A percentile compares a stretch with the other conserved stretches of the same genome.
phyloP scores from a whole-genome alignment of 2,329 filamentous ascomycete genomes.

The Teratosphaeria destructans region DNA sequence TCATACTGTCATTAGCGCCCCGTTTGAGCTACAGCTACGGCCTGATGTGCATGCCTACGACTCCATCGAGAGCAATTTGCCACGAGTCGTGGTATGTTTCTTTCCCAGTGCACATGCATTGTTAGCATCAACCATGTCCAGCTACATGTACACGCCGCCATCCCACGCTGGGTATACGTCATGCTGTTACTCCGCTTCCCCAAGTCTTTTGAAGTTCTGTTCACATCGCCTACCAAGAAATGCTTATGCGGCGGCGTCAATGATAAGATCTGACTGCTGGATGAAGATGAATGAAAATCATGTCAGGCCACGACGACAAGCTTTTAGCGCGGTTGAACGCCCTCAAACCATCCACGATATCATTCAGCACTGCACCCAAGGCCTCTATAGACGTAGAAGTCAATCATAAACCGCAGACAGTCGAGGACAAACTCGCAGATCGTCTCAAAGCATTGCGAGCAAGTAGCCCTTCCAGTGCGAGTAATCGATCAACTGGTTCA shows the following conservation, averaged over 20 bases:
- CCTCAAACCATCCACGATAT: conserved; percentile 34
- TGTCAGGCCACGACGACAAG: conserved; percentile 27
- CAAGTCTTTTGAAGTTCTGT: background rate
- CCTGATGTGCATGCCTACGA: background rate
- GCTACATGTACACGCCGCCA: background rate
- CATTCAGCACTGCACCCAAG: conserved; percentile 17
- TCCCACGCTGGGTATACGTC: background rate
- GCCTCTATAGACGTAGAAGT: conserved; percentile 14
- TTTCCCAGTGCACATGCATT: background rate
- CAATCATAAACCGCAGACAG: conserved; percentile 10
- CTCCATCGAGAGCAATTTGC: background rate
- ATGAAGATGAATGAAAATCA: conserved; percentile 1
- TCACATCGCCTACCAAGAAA: background rate
- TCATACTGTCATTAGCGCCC: background rate
- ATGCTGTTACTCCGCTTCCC: background rate
- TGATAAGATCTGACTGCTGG: background rate
- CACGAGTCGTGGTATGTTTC: background rate
- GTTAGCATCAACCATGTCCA: background rate
- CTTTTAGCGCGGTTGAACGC: conserved; percentile 41
- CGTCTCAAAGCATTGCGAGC: conserved; percentile 22
- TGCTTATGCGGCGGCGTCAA: background rate
- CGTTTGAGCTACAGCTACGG: background rate
- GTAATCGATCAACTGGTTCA: background rate
- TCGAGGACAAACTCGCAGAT: conserved; percentile 22
- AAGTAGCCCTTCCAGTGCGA: background rate